Conservation (phyloP, 2,329 filamentous ascomycete genomes). For the Chlorencoelia australis region DNA sequence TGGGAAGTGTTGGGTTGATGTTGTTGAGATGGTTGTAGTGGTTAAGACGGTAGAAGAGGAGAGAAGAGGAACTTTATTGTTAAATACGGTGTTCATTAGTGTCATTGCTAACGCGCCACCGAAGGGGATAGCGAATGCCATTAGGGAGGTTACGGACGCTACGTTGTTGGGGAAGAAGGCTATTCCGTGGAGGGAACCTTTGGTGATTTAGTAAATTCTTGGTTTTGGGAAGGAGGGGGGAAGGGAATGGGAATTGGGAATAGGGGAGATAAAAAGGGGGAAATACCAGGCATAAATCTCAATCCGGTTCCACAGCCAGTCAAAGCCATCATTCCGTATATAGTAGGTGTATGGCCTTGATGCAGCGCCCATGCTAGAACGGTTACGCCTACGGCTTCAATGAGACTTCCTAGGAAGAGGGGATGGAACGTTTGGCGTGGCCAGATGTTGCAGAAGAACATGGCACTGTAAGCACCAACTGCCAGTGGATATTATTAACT, state of each 20-base stretch:
- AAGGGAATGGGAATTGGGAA: not conserved
- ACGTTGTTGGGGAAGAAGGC: conserved; percentile 50
- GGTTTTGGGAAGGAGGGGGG: not conserved
- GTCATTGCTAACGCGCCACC: conserved; percentile 56
- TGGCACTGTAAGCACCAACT: conserved; percentile 47
- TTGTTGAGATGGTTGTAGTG: not conserved
- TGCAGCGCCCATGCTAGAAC: conserved; percentile 48
- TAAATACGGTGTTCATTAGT: conserved; percentile 60
- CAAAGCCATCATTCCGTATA: conserved; percentile 58
- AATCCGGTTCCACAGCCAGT: conserved; percentile 53
- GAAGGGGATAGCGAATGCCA: conserved; percentile 49
- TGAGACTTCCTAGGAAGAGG: conserved; percentile 43
- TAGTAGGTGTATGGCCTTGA: conserved; percentile 35
- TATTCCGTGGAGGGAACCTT: conserved; percentile 44
- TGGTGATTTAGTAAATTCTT: not conserved
- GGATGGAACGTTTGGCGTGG: conserved; percentile 52
- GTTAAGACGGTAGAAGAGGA: conserved; percentile 16
- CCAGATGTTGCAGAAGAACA: conserved; percentile 49
- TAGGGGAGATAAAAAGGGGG: not conserved
- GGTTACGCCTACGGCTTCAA: conserved; percentile 48
- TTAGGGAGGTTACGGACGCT: conserved; percentile 47
- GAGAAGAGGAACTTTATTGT: conserved; percentile 35
- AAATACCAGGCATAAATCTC: conserved; percentile 47
- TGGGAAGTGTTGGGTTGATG: not conserved
- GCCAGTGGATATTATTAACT: not conserved